Evolutionary conservation across 345 rosid genomes (phyloP).

Genomic region (Arabis alpina): DNA sequence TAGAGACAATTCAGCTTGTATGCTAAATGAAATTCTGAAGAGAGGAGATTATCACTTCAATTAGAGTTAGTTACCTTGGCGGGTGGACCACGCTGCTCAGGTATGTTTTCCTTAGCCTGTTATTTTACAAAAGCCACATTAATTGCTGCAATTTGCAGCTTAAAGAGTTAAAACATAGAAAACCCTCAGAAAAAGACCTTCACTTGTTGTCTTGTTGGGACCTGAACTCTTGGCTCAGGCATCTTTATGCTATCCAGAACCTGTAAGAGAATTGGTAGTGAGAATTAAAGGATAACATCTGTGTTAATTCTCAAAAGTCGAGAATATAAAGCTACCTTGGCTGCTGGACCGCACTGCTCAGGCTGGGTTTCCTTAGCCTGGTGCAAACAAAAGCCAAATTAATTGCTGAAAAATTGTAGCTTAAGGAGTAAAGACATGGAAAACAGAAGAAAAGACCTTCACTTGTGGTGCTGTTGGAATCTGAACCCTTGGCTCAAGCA

Average conservation of each 20-base stretch:
- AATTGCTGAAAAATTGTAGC: conserved; percentile 13
- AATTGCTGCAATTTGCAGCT: conserved; percentile 17
- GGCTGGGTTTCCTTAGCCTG: conserved; percentile 36
- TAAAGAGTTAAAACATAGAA: conserved; percentile 12
- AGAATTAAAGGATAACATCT: conserved; percentile 6
- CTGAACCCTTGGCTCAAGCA: conserved; percentile 46
- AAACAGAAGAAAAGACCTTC: conserved; percentile 47
- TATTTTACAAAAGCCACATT: conserved; percentile 27
- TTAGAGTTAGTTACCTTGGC: conserved; percentile 37
- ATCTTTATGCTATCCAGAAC: conserved; percentile 47
- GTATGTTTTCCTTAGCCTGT: conserved; percentile 37
- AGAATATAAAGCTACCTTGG: conserved; percentile 32
- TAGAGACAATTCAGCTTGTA: conserved; percentile 13
- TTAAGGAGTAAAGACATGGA: conserved; percentile 11
- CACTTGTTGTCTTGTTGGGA: conserved; percentile 43
- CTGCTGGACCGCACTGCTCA: conserved; percentile 13
- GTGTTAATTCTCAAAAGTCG: not conserved
- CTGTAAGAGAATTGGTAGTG: conserved; percentile 42
- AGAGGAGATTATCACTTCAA: conserved; percentile 20
- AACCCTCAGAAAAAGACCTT: conserved; percentile 47
- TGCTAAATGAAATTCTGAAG: conserved; percentile 4
- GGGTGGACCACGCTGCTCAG: conserved; percentile 9
- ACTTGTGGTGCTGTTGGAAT: conserved; percentile 44
- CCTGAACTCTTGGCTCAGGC: conserved; percentile 47
- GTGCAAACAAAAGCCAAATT: conserved; percentile 22